A percentile compares a stretch with the other conserved stretches of the same genome.
Conservation (phyloP, 1,139 yeast genomes). For the Suhomyces wounanorum region DNA sequence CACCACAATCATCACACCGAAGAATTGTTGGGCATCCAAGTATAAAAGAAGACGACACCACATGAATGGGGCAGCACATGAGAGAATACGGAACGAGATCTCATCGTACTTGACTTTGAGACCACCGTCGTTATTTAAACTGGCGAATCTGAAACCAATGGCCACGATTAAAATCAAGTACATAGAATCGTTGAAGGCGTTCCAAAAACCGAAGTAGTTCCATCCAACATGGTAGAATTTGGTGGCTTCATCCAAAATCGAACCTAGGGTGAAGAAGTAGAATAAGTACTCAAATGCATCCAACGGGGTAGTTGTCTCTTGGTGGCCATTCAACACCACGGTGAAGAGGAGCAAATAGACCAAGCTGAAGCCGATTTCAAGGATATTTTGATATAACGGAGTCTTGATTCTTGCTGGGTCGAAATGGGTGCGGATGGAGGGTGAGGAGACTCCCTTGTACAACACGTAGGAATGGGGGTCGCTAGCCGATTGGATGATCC, state of each 20-base stretch:
- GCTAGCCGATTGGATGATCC: constrained; percentile 77
- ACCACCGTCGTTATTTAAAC: constrained; percentile 31
- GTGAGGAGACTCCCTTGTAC: constrained; percentile 61
- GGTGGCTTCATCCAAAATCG: constrained; percentile 62
- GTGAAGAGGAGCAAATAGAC: constrained; percentile 65
- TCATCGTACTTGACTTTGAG: constrained; percentile 51
- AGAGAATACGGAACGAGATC: constrained; percentile 67
- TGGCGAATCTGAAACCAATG: constrained; percentile 52
- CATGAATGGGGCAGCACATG: constrained; percentile 84
- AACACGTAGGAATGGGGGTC: constrained; percentile 71
- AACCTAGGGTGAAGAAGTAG: constrained; percentile 68
- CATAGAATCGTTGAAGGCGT: constrained; percentile 72
- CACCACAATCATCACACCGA: constrained; percentile 88
- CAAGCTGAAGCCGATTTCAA: constrained; percentile 71
- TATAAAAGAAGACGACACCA: constrained; percentile 79
- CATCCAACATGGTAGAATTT: constrained; percentile 78
- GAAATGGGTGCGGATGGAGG: constrained; percentile 64
- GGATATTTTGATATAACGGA: constrained; percentile 74
- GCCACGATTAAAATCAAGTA: constrained; percentile 57
- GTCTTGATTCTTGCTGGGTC: constrained; percentile 83
- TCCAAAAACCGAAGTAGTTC: constrained; percentile 76
- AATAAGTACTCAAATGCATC: constrained; percentile 55
- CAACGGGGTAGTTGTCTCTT: constrained; percentile 31
- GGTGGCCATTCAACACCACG: constrained; percentile 58
- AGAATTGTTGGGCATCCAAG: constrained; percentile 78